Evolutionary conservation across 2,329 filamentous ascomycete species (phyloP).

Genomic region (Ascochyta pisi): DNA sequence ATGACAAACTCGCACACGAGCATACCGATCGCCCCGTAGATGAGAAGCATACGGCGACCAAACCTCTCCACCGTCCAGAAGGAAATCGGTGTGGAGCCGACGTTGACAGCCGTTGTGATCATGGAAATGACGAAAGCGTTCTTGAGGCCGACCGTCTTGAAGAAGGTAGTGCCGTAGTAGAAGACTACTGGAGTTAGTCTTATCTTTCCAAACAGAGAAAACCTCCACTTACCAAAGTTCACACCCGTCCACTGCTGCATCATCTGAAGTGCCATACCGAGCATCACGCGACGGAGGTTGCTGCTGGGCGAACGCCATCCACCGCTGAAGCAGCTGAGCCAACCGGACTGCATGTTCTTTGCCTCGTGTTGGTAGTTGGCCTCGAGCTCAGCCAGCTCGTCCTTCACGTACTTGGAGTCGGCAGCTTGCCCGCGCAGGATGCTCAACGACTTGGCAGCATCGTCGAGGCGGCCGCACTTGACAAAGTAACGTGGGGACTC

Average conservation of each 20-base stretch:
- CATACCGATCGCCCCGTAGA: conserved; percentile 83
- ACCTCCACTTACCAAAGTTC: conserved; percentile 69
- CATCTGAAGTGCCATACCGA: conserved; percentile 58
- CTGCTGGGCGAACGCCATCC: conserved; percentile 59
- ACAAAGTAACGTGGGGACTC: conserved; percentile 88
- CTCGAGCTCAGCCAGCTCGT: conserved; percentile 83
- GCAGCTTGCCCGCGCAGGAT: conserved; percentile 76
- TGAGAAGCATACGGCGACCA: conserved; percentile 80
- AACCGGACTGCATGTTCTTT: conserved; percentile 62
- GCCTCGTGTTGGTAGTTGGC: conserved; percentile 87
- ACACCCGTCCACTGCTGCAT: conserved; percentile 73
- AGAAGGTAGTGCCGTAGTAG: conserved; percentile 77
- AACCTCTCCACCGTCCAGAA: conserved; percentile 86
- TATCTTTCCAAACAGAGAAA: background rate
- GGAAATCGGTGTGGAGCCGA: conserved; percentile 81
- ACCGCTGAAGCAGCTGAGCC: conserved; percentile 70
- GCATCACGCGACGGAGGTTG: conserved; percentile 56
- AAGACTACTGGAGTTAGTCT: conserved; percentile 27
- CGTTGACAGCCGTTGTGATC: conserved; percentile 88
- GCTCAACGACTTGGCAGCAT: conserved; percentile 68
- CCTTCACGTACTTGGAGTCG: conserved; percentile 76
- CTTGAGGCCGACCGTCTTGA: conserved; percentile 75
- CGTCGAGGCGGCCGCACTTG: conserved; percentile 73
- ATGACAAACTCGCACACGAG: conserved; percentile 86
- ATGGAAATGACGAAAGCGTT: conserved; percentile 85